A percentile compares a stretch with the other conserved stretches of the same genome.
Conservation (phyloP, 768 basidiomycete genomes). For the Auricularia auricula-judae region DNA sequence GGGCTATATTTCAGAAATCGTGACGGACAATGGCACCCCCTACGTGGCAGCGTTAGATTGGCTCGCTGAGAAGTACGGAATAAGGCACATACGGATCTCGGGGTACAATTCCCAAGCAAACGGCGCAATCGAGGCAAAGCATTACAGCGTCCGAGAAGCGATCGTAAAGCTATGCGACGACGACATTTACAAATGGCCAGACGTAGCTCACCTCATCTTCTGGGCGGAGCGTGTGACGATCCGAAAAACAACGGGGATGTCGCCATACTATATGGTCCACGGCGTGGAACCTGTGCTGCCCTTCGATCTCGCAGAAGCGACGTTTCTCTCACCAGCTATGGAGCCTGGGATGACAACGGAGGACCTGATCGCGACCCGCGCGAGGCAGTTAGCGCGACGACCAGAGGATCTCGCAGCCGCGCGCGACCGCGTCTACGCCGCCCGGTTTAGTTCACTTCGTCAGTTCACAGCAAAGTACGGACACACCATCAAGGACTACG, state of each 20-base stretch:
- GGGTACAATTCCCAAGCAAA: slow-evolving; percentile 34
- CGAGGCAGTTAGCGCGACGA: slow-evolving; percentile 17
- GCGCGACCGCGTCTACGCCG: neutral
- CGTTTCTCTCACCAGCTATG: slow-evolving; percentile 18
- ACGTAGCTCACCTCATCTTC: slow-evolving; percentile 16
- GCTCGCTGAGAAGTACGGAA: slow-evolving; percentile 5
- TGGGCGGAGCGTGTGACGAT: slow-evolving; percentile 25
- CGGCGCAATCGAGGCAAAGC: slow-evolving; percentile 21
- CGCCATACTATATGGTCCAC: slow-evolving; percentile 17
- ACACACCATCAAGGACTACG: neutral
- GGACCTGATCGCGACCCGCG: slow-evolving; percentile 15
- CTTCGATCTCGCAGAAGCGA: slow-evolving; percentile 22
- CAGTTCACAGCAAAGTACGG: neutral
- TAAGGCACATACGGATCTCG: slow-evolving; percentile 24
- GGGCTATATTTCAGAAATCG: slow-evolving; percentile 25
- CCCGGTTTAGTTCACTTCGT: neutral
- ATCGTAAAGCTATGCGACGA: slow-evolving; percentile 22
- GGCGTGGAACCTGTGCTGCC: slow-evolving; percentile 20
- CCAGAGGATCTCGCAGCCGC: slow-evolving; percentile 3
- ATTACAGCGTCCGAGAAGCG: slow-evolving; percentile 18
- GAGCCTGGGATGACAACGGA: slow-evolving; percentile 6
- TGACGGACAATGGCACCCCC: slow-evolving; percentile 28
- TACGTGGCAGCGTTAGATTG: slow-evolving; percentile 6
- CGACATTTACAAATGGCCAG: slow-evolving; percentile 8
- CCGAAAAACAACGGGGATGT: slow-evolving; percentile 12